A percentile compares a stretch with the other conserved stretches of the same genome.
Conservation (phyloP, 1,139 yeast genomes). For the Suhomyces bolitotheri region DNA sequence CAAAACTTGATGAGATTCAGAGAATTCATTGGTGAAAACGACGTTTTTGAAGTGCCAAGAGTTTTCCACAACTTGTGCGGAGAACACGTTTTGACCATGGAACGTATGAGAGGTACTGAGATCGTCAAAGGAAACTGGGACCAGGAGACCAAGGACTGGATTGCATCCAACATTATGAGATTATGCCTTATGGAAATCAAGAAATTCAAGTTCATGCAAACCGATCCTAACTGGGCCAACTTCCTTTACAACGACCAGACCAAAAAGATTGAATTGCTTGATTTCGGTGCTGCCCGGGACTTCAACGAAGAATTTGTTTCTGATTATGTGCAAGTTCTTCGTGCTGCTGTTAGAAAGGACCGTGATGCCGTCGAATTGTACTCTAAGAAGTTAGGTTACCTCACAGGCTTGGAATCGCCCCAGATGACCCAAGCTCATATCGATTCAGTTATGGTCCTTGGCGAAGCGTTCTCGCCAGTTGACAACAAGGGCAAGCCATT, state of each 20-base stretch:
- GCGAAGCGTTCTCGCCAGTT: conserved; percentile 80
- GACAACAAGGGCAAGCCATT: conserved; percentile 52
- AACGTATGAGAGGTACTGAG: conserved; percentile 79
- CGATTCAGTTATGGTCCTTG: conserved; percentile 85
- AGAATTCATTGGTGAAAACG: conserved; percentile 61
- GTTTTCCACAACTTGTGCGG: conserved; percentile 81
- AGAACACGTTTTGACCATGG: conserved; percentile 86
- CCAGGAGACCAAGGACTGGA: conserved; percentile 74
- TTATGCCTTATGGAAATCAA: conserved; percentile 85
- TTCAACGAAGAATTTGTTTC: conserved; percentile 66
- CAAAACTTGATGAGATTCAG: conserved; percentile 70
- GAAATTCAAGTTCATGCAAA: conserved; percentile 88
- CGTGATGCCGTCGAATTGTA: conserved; percentile 61
- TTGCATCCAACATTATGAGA: conserved; percentile 84
- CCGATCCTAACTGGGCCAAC: conserved; percentile 99
- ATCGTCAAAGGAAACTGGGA: conserved; percentile 76
- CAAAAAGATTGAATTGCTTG: conserved; percentile 75
- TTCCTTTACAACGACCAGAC: conserved; percentile 74
- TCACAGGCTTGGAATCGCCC: conserved; percentile 86
- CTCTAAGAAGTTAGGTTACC: conserved; percentile 77
- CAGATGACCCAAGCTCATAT: conserved; percentile 91
- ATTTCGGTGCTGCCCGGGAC: conserved; percentile 93
- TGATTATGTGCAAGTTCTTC: conserved; percentile 68
- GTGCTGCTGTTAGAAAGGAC: conserved; percentile 77
- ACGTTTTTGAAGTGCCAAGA: conserved; percentile 74